phyloP scores from a whole-genome alignment of 441 rosid species.

The Jatropha multifida region DNA sequence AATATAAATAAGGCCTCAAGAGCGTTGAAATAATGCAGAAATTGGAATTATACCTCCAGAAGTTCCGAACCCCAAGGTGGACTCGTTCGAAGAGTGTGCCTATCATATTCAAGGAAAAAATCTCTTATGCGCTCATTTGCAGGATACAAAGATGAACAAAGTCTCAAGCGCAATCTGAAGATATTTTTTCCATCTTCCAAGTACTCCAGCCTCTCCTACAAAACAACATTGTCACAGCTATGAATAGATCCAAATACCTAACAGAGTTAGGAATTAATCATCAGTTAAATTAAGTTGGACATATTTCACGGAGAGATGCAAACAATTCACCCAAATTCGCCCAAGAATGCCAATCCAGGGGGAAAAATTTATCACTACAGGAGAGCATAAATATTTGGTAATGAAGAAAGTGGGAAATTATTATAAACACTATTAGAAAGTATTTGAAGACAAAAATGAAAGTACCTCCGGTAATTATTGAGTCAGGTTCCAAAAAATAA shows the following conservation, averaged over 20 bases:
- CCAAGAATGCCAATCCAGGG: neutral
- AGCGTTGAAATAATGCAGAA: conserved; percentile 9
- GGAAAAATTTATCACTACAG: neutral
- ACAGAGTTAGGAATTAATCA: neutral
- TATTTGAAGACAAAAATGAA: neutral
- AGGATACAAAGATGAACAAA: conserved; percentile 95
- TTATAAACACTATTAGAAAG: neutral
- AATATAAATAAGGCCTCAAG: conserved; percentile 6
- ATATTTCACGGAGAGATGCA: neutral
- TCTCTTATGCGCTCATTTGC: conserved; percentile 94
- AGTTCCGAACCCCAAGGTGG: conserved; percentile 99
- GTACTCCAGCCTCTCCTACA: conserved; percentile 94
- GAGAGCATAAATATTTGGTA: neutral
- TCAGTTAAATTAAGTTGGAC: neutral
- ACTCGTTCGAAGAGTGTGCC: conserved; percentile 95
- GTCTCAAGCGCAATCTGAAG: conserved; percentile 85
- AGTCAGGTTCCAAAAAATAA: neutral
- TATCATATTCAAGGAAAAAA: conserved; percentile 98
- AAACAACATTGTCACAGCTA: conserved; percentile 12
- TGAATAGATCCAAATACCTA: neutral
- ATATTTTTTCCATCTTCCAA: conserved; percentile 96
- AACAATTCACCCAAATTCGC: too few relatives aligned
- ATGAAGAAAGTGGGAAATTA: neutral
- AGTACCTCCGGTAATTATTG: neutral
- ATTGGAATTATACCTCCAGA: conserved; percentile 68